phyloP scores from a whole-genome alignment of 2,329 filamentous ascomycete species.

The Colletotrichum endophyticum region DNA sequence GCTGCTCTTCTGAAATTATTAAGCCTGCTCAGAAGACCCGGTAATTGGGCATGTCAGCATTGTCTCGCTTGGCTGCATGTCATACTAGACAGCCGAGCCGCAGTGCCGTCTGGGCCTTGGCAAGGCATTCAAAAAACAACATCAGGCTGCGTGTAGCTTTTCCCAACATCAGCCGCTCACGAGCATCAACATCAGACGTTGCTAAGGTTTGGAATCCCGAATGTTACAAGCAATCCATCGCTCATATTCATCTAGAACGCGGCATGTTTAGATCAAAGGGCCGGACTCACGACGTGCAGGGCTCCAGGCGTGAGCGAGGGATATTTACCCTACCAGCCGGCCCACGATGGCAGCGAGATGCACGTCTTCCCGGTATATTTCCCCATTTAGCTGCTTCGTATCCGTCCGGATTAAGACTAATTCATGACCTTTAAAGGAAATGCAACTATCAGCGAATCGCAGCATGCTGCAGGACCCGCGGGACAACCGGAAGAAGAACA shows the following conservation, averaged over 20 bases:
- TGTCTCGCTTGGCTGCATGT: not conserved
- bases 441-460: not conserved
- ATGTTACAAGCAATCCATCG: accelerated
- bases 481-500: not conserved
- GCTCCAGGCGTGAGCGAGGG: not conserved
- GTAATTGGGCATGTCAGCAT: not conserved
- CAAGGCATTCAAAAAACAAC: not conserved
- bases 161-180: not conserved
- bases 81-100: not conserved
- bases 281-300: not conserved
- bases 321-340: not conserved
- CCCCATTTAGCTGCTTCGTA: accelerated
- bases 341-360: not conserved
- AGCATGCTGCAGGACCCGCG: accelerated
- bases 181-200: not conserved
- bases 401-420: not conserved
- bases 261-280: not conserved
- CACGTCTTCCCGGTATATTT: accelerated
- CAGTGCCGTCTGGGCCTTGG: not conserved
- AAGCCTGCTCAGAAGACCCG: not conserved
- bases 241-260: not conserved
- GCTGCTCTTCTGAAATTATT: too few relatives aligned
- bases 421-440: not conserved
- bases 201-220: not conserved
- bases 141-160: not conserved